A percentile compares a stretch with the other conserved stretches of the same genome.
These are phyloP conservation scores for Podaxis carcinomalis DNA, from an alignment of 768 basidiomycete genomes.

Conservation along the genomic window DNA sequence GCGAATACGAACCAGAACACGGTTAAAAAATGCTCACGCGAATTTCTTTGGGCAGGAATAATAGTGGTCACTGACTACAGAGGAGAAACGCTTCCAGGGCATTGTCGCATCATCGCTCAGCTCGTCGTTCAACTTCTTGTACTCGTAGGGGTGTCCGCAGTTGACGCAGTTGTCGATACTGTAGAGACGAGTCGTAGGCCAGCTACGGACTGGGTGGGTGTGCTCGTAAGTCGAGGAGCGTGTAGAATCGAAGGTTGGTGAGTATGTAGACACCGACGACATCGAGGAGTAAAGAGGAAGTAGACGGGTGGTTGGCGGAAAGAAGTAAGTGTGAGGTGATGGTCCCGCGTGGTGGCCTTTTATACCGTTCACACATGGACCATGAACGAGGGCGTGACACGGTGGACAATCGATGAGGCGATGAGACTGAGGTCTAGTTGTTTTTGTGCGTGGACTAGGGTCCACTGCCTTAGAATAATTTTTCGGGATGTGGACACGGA, in stretches of 20 bases:
- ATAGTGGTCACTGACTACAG: conserved; percentile 2
- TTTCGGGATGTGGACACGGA: background rate
- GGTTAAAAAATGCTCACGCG: background rate
- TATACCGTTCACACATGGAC: conserved; percentile 4
- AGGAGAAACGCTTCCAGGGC: background rate
- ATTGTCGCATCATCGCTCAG: background rate
- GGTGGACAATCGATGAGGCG: background rate
- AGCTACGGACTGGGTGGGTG: background rate
- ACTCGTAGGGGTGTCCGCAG: conserved; percentile 1
- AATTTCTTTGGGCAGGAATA: conserved; percentile 4
- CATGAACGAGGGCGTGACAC: background rate
- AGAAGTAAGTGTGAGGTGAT: conserved; percentile 11
- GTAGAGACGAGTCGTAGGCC: background rate
- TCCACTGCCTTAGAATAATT: background rate
- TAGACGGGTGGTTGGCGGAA: background rate
- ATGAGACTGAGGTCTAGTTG: background rate
- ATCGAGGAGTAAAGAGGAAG: background rate
- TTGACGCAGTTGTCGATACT: background rate
- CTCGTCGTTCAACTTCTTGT: background rate
- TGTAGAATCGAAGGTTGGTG: background rate
- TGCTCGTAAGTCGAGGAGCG: background rate
- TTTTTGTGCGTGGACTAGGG: background rate
- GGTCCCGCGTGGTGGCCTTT: conserved; percentile 7
- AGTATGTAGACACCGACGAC: background rate
- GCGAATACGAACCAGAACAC: background rate